These are phyloP conservation scores for Tolypocladium guangdongense DNA, from an alignment of 2,329 filamentous ascomycete genomes.

Conservation along the genomic window DNA sequence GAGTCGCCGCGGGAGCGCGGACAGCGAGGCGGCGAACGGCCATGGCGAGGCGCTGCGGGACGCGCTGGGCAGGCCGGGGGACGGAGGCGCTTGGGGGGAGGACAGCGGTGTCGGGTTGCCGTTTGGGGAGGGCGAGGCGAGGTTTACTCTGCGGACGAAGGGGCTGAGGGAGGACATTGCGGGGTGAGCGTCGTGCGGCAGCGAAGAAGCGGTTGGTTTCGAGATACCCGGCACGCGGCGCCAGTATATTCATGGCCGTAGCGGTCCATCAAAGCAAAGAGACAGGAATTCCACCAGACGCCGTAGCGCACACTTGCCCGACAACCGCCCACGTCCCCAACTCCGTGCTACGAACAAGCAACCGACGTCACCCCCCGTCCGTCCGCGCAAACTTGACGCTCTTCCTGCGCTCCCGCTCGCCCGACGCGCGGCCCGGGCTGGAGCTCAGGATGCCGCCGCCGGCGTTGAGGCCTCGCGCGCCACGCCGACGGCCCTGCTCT, in stretches of 20 bases:
- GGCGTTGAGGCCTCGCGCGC: conserved; percentile 40
- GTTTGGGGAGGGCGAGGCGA: conserved; percentile 34
- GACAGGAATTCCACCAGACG: not conserved
- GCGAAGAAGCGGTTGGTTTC: too few species aligned
- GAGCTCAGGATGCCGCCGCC: conserved; percentile 34
- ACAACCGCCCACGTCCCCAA: too few species aligned
- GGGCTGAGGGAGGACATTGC: conserved; percentile 38
- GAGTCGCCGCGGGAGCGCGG: conserved; percentile 31
- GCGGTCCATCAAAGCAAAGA: not conserved
- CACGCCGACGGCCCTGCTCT: conserved; percentile 49
- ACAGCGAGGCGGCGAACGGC: conserved; percentile 19
- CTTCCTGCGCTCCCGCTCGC: conserved; percentile 46
- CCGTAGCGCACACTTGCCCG: not conserved
- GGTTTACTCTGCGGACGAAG: conserved; percentile 43
- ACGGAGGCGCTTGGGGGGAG: conserved; percentile 2
- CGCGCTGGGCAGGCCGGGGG: not conserved
- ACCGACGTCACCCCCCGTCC: conserved; percentile 10
- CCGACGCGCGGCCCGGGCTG: conserved; percentile 31
- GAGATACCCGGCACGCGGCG: not conserved
- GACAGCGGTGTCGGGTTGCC: conserved; percentile 24
- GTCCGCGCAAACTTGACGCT: conserved; percentile 51
- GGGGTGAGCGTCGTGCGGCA: not conserved
- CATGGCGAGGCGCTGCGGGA: not conserved
- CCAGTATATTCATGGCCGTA: not conserved
- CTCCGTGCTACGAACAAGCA: not conserved